These are phyloP conservation scores for Mycena rebaudengoi DNA, from an alignment of 768 basidiomycete genomes.

Conservation along the genomic window DNA sequence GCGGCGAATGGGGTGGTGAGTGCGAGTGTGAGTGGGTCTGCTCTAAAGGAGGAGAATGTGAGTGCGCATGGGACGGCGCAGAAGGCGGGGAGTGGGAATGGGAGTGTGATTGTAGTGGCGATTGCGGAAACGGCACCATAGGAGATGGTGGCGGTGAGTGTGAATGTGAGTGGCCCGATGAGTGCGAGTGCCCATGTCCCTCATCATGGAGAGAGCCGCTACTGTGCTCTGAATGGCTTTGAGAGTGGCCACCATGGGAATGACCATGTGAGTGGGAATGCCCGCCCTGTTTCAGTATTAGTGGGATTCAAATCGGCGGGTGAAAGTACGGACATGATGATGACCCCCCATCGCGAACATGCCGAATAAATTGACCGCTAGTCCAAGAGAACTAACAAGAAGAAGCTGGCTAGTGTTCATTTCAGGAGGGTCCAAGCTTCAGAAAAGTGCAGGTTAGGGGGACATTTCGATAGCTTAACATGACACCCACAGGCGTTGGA, in stretches of 20 bases:
- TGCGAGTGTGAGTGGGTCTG: constrained; percentile 40
- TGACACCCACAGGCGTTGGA: constrained; percentile 83
- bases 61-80: constrained; percentile 36
- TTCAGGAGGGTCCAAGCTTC: constrained; percentile 94
- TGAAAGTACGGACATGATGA: constrained; percentile 58
- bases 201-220: constrained; percentile 24
- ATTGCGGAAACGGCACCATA: constrained; percentile 20
- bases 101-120: constrained; percentile 37
- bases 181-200: constrained; percentile 32
- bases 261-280: constrained; percentile 44
- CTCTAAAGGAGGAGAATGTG: constrained; percentile 28
- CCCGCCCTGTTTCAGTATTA: constrained; percentile 36
- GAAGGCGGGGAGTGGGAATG: constrained; percentile 43
- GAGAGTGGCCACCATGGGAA: constrained; percentile 57
- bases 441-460: background rate
- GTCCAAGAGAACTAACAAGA: constrained; percentile 86
- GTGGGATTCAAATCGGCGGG: background rate
- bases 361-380: constrained; percentile 95
- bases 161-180: constrained; percentile 37
- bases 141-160: constrained; percentile 34
- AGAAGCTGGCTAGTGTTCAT: constrained; percentile 96
- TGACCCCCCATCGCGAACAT: constrained; percentile 99
- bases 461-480: background rate
- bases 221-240: constrained; percentile 31
- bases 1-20: constrained; percentile 34